These are phyloP conservation scores for Phytopythium ostracodes DNA, from an alignment of 352 stramenopile genomes.

Conservation along the genomic window DNA sequence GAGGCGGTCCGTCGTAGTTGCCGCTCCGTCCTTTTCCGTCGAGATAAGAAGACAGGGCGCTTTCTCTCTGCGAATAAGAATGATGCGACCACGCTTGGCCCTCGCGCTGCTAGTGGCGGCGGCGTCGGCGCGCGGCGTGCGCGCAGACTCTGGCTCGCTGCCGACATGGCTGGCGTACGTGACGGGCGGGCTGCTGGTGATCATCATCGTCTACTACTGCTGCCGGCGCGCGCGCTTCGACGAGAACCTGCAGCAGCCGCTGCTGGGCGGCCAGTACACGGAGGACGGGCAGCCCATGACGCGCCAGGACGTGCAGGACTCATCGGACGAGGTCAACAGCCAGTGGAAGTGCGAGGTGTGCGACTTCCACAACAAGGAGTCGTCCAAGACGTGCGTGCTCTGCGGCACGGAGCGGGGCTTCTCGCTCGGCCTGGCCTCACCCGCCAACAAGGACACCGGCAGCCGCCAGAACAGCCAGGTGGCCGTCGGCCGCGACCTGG, in stretches of 20 bases:
- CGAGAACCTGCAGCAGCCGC: conserved; percentile 81
- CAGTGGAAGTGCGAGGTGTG: conserved; percentile 88
- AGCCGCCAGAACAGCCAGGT: conserved; percentile 15
- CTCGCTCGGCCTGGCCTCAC: conserved; percentile 57
- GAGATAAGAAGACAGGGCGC: background rate
- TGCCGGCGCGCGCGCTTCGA: conserved; percentile 82
- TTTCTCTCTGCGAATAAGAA: background rate
- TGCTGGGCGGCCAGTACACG: conserved; percentile 83
- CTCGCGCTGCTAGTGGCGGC: conserved; percentile 34
- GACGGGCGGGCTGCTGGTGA: conserved; percentile 72
- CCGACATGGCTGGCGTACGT: conserved; percentile 84
- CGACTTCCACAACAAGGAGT: conserved; percentile 88
- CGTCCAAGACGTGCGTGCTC: conserved; percentile 65
- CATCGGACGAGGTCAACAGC: conserved; percentile 67
- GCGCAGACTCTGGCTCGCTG: conserved; percentile 40
- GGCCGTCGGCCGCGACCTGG: conserved; percentile 33
- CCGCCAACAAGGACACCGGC: conserved; percentile 21
- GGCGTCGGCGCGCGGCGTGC: conserved; percentile 16
- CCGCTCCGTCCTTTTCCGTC: background rate
- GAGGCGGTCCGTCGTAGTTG: background rate
- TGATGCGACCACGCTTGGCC: conserved; percentile 20
- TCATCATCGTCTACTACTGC: conserved; percentile 90
- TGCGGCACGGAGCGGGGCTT: conserved; percentile 83
- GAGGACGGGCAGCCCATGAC: conserved; percentile 86
- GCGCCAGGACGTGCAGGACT: conserved; percentile 82